phyloP scores from a whole-genome alignment of 257 asterid species.

The Ilex aquifolium region DNA sequence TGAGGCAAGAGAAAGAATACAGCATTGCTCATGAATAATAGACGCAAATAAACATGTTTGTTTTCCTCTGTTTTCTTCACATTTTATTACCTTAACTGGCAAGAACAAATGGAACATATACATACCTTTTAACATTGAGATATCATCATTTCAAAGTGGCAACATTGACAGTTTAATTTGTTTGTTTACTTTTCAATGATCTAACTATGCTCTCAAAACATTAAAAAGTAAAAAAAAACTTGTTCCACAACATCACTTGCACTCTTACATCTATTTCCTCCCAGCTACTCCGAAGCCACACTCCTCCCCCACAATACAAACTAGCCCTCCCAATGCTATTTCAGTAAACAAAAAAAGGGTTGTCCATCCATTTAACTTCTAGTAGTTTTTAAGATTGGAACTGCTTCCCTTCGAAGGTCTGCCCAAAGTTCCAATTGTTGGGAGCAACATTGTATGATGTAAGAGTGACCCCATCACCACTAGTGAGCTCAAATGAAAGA shows the following conservation, averaged over 20 bases:
- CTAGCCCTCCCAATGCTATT: background rate
- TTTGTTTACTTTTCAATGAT: background rate
- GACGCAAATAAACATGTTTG: too few species aligned
- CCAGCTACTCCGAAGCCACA: background rate
- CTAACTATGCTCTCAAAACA: background rate
- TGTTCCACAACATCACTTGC: background rate
- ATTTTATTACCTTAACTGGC: too few species aligned
- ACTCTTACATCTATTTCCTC: background rate
- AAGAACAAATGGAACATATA: too few species aligned
- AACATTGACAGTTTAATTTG: background rate
- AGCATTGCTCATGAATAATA: too few species aligned
- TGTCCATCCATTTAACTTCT: background rate
- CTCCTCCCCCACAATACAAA: background rate
- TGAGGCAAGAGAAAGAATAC: too few species aligned
- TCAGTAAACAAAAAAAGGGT: background rate
- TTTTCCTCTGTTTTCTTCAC: too few species aligned
- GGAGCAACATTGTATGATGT: slow-evolving; percentile 52
- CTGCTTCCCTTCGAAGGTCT: slow-evolving; percentile 62
- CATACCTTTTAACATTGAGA: too few species aligned
- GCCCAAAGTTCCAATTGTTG: slow-evolving; percentile 49
- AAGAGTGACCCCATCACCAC: slow-evolving; percentile 37
- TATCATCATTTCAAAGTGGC: background rate
- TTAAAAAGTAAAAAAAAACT: background rate
- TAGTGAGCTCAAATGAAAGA: slow-evolving; percentile 56
- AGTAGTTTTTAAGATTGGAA: slow-evolving; percentile 22